Percentiles rank a stretch among this genome's conserved stretches.
Evolutionary conservation across 2,329 filamentous ascomycete species (phyloP).

Genomic region (Claviceps humidiphila): DNA sequence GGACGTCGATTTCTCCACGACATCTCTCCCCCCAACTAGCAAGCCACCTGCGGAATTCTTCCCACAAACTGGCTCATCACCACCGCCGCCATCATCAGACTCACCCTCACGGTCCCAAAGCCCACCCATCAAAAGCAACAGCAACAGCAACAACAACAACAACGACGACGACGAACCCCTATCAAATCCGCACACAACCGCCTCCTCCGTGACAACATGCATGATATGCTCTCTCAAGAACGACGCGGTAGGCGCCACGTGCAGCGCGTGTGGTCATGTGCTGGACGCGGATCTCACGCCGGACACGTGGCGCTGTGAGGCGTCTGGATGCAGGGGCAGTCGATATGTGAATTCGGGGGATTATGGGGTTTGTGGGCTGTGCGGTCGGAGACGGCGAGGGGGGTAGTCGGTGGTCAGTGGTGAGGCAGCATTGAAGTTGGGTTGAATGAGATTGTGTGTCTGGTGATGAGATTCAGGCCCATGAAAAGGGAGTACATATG

Average conservation of each 20-base stretch:
- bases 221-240: slow-evolving; percentile 59
- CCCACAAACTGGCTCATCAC: background rate
- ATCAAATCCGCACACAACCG: too few relatives aligned
- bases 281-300: slow-evolving; percentile 40
- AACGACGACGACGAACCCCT: background rate
- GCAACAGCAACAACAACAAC: background rate
- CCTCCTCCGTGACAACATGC: slow-evolving; percentile 23
- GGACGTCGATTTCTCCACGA: background rate
- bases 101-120: background rate
- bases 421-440: too few relatives aligned
- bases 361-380: slow-evolving; percentile 56
- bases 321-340: slow-evolving; percentile 38
- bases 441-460: too few relatives aligned
- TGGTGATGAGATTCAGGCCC: too few relatives aligned
- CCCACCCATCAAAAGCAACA: background rate
- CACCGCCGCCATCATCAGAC: too few relatives aligned
- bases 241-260: slow-evolving; percentile 39
- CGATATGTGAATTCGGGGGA: slow-evolving; percentile 57
- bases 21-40: background rate
- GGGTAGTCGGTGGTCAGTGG: background rate
- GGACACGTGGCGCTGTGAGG: slow-evolving; percentile 51
- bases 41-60: background rate
- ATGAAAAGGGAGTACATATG: too few relatives aligned
- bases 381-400: slow-evolving; percentile 34
- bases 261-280: slow-evolving; percentile 58